These are phyloP conservation scores for Epichloe typhina DNA, from an alignment of 2,329 filamentous ascomycete species.

Conservation along the genomic window DNA sequence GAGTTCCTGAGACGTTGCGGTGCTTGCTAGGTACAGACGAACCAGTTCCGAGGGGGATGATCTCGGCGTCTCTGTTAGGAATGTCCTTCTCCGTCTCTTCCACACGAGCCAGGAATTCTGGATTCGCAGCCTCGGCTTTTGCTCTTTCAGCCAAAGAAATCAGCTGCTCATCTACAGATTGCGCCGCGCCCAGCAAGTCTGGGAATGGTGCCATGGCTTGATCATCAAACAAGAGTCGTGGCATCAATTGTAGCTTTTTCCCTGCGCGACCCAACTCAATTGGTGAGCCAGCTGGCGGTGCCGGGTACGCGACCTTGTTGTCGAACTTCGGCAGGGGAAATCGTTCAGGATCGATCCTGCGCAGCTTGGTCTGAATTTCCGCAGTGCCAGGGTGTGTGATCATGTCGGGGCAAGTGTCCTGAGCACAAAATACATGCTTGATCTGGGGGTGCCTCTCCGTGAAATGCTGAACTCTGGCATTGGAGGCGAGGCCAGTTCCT, in stretches of 20 bases:
- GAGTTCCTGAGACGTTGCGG: constrained; percentile 82
- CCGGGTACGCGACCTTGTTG: constrained; percentile 26
- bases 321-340: constrained; percentile 59
- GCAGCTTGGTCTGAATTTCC: constrained; percentile 52
- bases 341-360: constrained; percentile 57
- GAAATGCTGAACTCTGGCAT: constrained; percentile 54
- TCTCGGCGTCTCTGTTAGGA: constrained; percentile 62
- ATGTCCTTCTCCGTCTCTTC: constrained; percentile 47
- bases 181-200: constrained; percentile 32
- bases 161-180: constrained; percentile 28
- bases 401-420: constrained; percentile 63
- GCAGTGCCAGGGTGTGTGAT: constrained; percentile 57
- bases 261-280: constrained; percentile 30
- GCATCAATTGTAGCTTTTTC: constrained; percentile 32
- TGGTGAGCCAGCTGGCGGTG: constrained; percentile 12
- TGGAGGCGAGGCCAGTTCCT: constrained; percentile 49
- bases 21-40: constrained; percentile 86
- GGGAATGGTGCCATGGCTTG: constrained; percentile 31
- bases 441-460: constrained; percentile 47
- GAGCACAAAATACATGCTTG: constrained; percentile 66
- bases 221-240: constrained; percentile 31
- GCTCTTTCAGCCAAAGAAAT: constrained; percentile 39
- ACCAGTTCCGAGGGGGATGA: constrained; percentile 81
- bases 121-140: constrained; percentile 24
- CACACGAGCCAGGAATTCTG: constrained; percentile 35